Percentiles rank a stretch among this genome's conserved stretches.
Evolutionary conservation across 352 stramenopile species (phyloP).

Genomic region (Globisporangium iwayamae): DNA sequence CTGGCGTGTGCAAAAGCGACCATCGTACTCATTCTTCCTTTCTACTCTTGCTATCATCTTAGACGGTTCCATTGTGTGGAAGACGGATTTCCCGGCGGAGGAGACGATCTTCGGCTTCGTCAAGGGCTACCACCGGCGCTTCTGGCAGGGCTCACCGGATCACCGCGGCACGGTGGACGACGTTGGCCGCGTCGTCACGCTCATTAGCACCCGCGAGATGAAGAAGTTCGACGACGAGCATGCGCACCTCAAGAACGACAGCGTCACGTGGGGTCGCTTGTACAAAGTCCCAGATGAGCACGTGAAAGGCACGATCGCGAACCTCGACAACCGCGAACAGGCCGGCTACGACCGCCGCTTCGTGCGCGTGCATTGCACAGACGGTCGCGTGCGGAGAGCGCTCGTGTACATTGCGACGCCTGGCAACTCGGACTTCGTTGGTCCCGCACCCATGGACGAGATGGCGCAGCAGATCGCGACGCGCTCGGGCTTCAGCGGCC

Average conservation of each 20-base stretch:
- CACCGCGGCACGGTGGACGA: conserved; percentile 76
- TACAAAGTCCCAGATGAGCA: conserved; percentile 84
- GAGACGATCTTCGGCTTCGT: conserved; percentile 51
- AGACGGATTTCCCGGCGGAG: conserved; percentile 30
- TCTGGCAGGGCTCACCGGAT: conserved; percentile 88
- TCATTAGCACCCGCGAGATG: conserved; percentile 81
- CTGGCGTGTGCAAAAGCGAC: not conserved
- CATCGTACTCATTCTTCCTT: not conserved
- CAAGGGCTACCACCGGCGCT: conserved; percentile 82
- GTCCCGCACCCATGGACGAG: conserved; percentile 56
- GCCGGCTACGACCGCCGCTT: conserved; percentile 80
- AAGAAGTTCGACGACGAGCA: conserved; percentile 70
- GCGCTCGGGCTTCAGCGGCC: conserved; percentile 62
- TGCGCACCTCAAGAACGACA: conserved; percentile 52
- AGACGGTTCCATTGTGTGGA: conserved; percentile 16
- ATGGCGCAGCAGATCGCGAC: conserved; percentile 83
- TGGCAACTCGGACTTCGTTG: conserved; percentile 80
- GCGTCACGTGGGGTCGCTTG: conserved; percentile 83
- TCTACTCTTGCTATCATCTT: not conserved
- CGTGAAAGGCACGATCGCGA: conserved; percentile 60
- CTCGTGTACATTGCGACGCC: conserved; percentile 86
- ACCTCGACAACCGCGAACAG: conserved; percentile 80
- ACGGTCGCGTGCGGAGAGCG: conserved; percentile 59
- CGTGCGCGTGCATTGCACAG: conserved; percentile 76
- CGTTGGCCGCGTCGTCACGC: conserved; percentile 82